Evolutionary conservation across 1,284 basidiomycete species (phyloP).

Genomic region (Ustilago hordei): DNA sequence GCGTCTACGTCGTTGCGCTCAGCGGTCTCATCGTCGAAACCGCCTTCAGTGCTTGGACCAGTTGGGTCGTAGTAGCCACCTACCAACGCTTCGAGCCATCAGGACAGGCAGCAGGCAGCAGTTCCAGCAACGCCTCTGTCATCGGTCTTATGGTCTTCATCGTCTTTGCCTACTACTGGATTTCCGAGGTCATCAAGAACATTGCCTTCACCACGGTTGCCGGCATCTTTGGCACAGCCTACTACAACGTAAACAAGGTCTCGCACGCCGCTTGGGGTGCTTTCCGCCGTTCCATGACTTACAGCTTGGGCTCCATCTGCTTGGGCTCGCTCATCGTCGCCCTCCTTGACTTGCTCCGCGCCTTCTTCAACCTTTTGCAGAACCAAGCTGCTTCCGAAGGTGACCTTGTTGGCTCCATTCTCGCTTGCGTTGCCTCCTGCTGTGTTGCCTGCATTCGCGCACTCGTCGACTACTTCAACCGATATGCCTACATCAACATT

Average conservation of each 20-base stretch:
- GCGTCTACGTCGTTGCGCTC: conserved; percentile 59
- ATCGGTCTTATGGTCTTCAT: conserved; percentile 65
- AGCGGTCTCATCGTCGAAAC: conserved; percentile 54
- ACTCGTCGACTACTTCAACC: conserved; percentile 73
- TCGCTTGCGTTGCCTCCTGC: conserved; percentile 85
- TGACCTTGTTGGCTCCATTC: conserved; percentile 78
- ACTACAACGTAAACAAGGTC: conserved; percentile 73
- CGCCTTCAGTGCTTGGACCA: conserved; percentile 58
- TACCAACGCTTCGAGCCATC: conserved; percentile 61
- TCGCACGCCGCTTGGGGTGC: conserved; percentile 74
- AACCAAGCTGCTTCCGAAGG: conserved; percentile 80
- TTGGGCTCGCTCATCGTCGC: conserved; percentile 91
- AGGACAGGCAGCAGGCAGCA: conserved; percentile 42
- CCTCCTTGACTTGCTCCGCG: conserved; percentile 80
- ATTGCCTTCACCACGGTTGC: conserved; percentile 61
- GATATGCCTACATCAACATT: conserved; percentile 78
- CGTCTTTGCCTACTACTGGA: conserved; percentile 59
- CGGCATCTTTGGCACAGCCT: conserved; percentile 62
- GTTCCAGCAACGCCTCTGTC: conserved; percentile 44
- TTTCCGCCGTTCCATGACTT: conserved; percentile 83
- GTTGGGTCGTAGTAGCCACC: conserved; percentile 60
- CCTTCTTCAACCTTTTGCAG: conserved; percentile 77
- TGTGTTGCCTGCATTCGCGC: conserved; percentile 71
- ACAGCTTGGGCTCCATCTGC: conserved; percentile 87
- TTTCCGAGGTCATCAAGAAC: conserved; percentile 63